These are phyloP conservation scores for Pyrus betulifolia DNA, from an alignment of 306 rosid species.

Conservation along the genomic window DNA sequence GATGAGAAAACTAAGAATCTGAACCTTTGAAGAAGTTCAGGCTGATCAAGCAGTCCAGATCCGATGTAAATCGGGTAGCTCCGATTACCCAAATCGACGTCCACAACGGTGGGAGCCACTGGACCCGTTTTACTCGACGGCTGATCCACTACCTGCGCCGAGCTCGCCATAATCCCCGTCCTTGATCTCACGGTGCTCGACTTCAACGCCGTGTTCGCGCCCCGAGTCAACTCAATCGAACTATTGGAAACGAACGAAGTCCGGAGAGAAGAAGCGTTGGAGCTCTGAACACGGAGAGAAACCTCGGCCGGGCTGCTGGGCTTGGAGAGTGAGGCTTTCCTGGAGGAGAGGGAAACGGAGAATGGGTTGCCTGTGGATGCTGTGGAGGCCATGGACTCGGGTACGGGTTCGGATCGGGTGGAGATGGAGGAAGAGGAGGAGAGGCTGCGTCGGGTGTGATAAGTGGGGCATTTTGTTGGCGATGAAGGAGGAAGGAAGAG, in stretches of 20 bases:
- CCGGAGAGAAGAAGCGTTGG: slow-evolving; percentile 24
- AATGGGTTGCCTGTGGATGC: slow-evolving; percentile 39
- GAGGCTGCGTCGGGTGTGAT: slow-evolving; percentile 20
- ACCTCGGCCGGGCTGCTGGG: slow-evolving; percentile 14
- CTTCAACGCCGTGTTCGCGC: slow-evolving; percentile 13
- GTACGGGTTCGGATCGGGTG: background rate
- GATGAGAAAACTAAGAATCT: background rate
- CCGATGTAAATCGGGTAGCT: slow-evolving; percentile 95
- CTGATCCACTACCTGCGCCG: slow-evolving; percentile 65
- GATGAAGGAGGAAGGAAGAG: background rate
- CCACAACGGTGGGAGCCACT: slow-evolving; percentile 38
- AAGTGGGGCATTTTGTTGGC: background rate
- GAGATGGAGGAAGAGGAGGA: background rate
- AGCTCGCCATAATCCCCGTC: slow-evolving; percentile 40
- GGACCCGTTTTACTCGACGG: slow-evolving; percentile 26
- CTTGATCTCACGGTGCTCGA: slow-evolving; percentile 10
- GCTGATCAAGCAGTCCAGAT: slow-evolving; percentile 64
- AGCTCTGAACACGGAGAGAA: slow-evolving; percentile 20
- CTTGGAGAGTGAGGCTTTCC: slow-evolving; percentile 14
- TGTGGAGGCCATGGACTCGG: slow-evolving; percentile 44
- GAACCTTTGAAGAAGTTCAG: slow-evolving; percentile 72
- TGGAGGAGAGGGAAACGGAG: slow-evolving; percentile 38
- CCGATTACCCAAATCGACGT: slow-evolving; percentile 81
- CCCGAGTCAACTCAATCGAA: slow-evolving; percentile 16
- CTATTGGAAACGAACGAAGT: slow-evolving; percentile 4